These are phyloP conservation scores for Aspergillus awamori DNA, from an alignment of 2,329 filamentous ascomycete genomes.

Conservation along the genomic window DNA sequence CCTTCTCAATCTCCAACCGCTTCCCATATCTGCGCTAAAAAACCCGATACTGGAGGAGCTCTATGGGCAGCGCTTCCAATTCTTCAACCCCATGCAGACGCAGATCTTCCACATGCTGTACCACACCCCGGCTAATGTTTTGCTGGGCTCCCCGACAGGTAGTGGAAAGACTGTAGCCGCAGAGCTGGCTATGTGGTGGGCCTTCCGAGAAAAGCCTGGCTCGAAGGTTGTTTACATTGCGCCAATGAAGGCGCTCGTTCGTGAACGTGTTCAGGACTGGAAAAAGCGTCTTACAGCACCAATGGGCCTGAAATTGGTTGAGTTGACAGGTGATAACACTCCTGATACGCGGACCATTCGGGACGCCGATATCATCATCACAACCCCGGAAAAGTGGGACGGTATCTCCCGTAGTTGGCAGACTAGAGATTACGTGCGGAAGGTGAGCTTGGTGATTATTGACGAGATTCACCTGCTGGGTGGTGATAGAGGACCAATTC, in stretches of 20 bases:
- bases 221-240: constrained; percentile 99
- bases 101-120: constrained; percentile 98
- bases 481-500: constrained; percentile 91
- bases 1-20: constrained; percentile 83
- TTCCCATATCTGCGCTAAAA: constrained; percentile 83
- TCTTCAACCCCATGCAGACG: constrained; percentile 99
- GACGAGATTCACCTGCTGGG: constrained; percentile 98
- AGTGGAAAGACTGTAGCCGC: constrained; percentile 97
- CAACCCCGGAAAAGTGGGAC: constrained; percentile 99
- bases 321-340: constrained; percentile 96
- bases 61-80: constrained; percentile 86
- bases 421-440: constrained; percentile 90
- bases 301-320: constrained; percentile 86
- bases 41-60: constrained; percentile 85
- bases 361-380: constrained; percentile 96
- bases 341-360: constrained; percentile 94
- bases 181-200: constrained; percentile 99
- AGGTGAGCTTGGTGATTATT: constrained; percentile 95
- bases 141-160: constrained; percentile 92
- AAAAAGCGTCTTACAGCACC: constrained; percentile 75
- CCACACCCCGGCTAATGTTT: constrained; percentile 85
- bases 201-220: constrained; percentile 88
- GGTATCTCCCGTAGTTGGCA: constrained; percentile 99
- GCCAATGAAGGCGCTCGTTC: constrained; percentile 97
- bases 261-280: constrained; percentile 97